Percentiles rank a stretch among this genome's conserved stretches.
phyloP scores from a whole-genome alignment of 2,329 filamentous ascomycete genomes.

The Claviceps sp. region DNA sequence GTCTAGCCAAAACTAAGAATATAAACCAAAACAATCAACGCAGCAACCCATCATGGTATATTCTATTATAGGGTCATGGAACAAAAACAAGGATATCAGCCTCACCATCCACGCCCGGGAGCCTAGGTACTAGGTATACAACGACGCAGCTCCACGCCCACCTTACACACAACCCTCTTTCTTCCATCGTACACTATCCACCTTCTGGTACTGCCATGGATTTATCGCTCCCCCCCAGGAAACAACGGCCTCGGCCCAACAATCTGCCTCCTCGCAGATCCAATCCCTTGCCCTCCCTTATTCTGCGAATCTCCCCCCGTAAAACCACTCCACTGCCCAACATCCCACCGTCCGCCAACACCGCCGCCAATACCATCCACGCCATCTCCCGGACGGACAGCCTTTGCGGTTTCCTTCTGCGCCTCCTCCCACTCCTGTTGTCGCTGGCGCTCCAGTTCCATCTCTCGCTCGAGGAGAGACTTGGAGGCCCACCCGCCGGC shows the following conservation, averaged over 20 bases:
- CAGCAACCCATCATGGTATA: too few species aligned
- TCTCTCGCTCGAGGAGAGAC: constrained; percentile 64
- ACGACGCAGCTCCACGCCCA: too few species aligned
- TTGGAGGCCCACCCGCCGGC: constrained; percentile 51
- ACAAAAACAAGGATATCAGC: too few species aligned
- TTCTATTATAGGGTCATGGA: too few species aligned
- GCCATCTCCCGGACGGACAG: constrained; percentile 35
- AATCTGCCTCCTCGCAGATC: constrained; percentile 61
- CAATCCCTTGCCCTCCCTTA: constrained; percentile 49
- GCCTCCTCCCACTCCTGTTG: constrained; percentile 71
- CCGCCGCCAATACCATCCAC: constrained; percentile 54
- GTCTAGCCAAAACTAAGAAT: too few species aligned
- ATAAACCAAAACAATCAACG: too few species aligned
- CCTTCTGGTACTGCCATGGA: too few species aligned
- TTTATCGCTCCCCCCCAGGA: constrained; percentile 26
- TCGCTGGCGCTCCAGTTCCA: constrained; percentile 65
- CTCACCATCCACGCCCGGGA: too few species aligned
- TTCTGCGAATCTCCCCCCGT: constrained; percentile 67
- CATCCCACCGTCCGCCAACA: constrained; percentile 57
- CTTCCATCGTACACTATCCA: too few species aligned
- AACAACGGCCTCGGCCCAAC: constrained; percentile 61
- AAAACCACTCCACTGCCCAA: constrained; percentile 61
- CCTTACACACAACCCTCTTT: too few species aligned
- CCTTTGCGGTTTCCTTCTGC: constrained; percentile 50
- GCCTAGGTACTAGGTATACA: too few species aligned